Evolutionary conservation across 495 filamentous ascomycete species (phyloP).

Genomic region (Oleoguttula mirabilis): DNA sequence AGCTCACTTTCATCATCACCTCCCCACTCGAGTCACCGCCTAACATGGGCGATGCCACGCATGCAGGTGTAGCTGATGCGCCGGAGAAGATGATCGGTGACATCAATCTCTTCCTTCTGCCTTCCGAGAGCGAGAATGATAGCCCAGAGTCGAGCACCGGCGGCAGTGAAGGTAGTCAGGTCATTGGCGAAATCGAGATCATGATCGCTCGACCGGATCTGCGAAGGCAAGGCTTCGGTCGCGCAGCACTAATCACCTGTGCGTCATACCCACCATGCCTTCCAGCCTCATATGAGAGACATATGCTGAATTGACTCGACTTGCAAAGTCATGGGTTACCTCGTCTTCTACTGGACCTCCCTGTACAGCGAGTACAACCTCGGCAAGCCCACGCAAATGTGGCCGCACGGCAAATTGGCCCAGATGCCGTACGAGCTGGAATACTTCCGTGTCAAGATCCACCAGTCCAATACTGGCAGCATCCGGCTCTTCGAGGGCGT

Average conservation of each 20-base stretch:
- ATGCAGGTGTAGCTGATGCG: constrained; percentile 35
- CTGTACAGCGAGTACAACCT: constrained; percentile 52
- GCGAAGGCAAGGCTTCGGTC: constrained; percentile 54
- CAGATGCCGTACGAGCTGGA: constrained; percentile 8
- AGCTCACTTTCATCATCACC: constrained; percentile 62
- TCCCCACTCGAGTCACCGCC: constrained; percentile 13
- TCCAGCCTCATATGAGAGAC: no score
- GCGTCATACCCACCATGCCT: no score
- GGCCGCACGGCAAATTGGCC: no score
- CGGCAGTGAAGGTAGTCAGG: constrained; percentile 28
- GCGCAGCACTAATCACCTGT: constrained; percentile 51
- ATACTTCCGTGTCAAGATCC: constrained; percentile 51
- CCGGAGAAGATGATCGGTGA: constrained; percentile 63
- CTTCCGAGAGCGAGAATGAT: constrained; percentile 36
- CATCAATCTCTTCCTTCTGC: constrained; percentile 69
- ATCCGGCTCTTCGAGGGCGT: constrained; percentile 48
- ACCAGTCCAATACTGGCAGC: constrained; percentile 41
- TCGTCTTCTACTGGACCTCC: constrained; percentile 35
- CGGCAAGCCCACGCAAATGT: no score
- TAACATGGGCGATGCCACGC: constrained; percentile 8
- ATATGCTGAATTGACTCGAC: no score
- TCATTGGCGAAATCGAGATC: constrained; percentile 70
- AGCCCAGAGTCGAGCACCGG: constrained; percentile 8
- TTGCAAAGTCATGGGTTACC: constrained; percentile 59
- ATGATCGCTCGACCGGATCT: constrained; percentile 61